These are phyloP conservation scores for Diutina sp. DNA, from an alignment of 1,139 yeast genomes.

Conservation along the genomic window DNA sequence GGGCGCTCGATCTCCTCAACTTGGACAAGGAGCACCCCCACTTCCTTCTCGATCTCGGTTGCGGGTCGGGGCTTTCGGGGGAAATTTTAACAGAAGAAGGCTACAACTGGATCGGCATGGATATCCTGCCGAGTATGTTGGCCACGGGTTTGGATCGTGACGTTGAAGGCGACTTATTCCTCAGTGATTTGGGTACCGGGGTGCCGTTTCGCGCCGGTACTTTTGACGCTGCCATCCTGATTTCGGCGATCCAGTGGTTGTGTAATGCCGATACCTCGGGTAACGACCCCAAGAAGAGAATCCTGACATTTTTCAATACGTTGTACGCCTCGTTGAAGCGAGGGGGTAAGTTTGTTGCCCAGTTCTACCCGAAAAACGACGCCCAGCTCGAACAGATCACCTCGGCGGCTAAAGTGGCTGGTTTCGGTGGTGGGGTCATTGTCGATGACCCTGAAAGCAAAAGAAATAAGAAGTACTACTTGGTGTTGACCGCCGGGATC, in stretches of 20 bases:
- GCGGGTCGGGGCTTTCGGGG: slow-evolving; percentile 95
- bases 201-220: slow-evolving; percentile 94
- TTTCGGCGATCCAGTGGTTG: slow-evolving; percentile 95
- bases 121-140: slow-evolving; percentile 89
- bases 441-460: slow-evolving; percentile 90
- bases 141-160: slow-evolving; percentile 90
- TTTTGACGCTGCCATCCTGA: slow-evolving; percentile 92
- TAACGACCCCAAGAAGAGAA: slow-evolving; percentile 78
- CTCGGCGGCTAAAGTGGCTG: slow-evolving; percentile 83
- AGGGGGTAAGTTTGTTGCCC: slow-evolving; percentile 97
- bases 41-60: slow-evolving; percentile 80
- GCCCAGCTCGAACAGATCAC: slow-evolving; percentile 68
- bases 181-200: slow-evolving; percentile 89
- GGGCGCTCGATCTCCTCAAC: slow-evolving; percentile 81
- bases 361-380: slow-evolving; percentile 89
- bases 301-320: slow-evolving; percentile 74
- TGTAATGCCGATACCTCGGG: slow-evolving; percentile 85
- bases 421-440: slow-evolving; percentile 92
- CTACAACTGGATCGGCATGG: slow-evolving; percentile 94
- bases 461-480: slow-evolving; percentile 79
- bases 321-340: slow-evolving; percentile 75
- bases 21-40: slow-evolving; percentile 51
- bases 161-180: slow-evolving; percentile 83
- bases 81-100: slow-evolving; percentile 92
- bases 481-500: slow-evolving; percentile 82